Conservation (phyloP, 2,329 filamentous ascomycete species). For the Neonectria faginata region DNA sequence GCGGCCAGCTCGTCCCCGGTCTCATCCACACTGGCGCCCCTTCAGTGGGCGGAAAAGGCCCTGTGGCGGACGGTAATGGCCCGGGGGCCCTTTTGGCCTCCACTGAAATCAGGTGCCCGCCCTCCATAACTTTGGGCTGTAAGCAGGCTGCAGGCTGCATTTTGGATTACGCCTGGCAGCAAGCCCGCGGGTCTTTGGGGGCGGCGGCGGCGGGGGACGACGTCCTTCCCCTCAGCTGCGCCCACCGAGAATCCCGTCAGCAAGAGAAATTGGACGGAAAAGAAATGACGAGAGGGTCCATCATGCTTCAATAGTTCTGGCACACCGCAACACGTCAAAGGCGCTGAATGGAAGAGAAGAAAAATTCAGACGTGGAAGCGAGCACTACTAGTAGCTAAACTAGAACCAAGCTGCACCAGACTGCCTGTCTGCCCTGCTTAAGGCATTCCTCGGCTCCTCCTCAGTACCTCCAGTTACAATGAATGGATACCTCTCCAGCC, state of each 20-base stretch:
- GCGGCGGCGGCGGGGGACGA: no score
- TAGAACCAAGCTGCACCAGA: no score
- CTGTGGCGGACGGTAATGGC: background rate
- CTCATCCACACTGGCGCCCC: background rate
- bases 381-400: background rate
- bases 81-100: background rate
- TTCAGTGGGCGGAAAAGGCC: constrained; percentile 1
- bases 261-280: background rate
- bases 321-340: background rate
- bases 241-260: constrained; percentile 2
- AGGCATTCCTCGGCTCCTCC: background rate
- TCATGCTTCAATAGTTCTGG: background rate
- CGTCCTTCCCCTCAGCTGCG: background rate
- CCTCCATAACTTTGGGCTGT: no score
- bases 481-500: no score
- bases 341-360: background rate
- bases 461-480: no score
- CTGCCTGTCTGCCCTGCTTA: no score
- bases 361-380: background rate
- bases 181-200: background rate
- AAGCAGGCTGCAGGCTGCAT: background rate
- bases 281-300: constrained; percentile 2
- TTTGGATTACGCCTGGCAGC: background rate
- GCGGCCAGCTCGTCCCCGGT: background rate
- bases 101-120: no score